Evolutionary conservation across 2,329 filamentous ascomycete species (phyloP), one percentile per base, ranked within the genome.

Genomic region (Keithomyces neogunnii): DNA sequence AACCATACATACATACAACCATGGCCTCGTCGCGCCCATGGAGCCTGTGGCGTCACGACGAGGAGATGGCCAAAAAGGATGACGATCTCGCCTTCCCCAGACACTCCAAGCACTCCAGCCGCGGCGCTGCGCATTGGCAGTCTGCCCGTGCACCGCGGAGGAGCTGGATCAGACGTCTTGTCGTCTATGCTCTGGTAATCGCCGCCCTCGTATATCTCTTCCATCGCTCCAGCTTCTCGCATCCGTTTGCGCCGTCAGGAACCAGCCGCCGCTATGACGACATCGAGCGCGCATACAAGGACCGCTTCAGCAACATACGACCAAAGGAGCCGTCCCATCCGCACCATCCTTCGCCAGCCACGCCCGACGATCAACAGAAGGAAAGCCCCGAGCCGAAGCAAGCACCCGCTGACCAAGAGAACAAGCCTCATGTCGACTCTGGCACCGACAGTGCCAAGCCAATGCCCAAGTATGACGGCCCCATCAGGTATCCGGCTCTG

Each of bases 401-500:
- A 19, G 4, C 19, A 5, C 4, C 26, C 9, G 40, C 10, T 30
- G 8, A 44, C 7, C 7, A 44, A 26, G 39, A 19, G 4, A 5
- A 42, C 39, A 42, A 42, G 39, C 19, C 19, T 19, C 19, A 19
- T 19, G 19, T 19, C 19, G 19, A 19, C 19, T 19, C 19, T 35
- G 26, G 5, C 3, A 13, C 19, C 32, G 31, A 26, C 38, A 11
- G 26, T 9, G 5, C 42, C 40, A 29, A 48, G 11, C 7, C 39
- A 3, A 33, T 2, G 19, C 33, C 52, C n/a, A 49, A 43, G 48
- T 92, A 85, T 65, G 80, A 84, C 55, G 90, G 88, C 1, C 79
- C 79, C 2, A 75, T 95, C 58, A 81, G 74, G 59, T 91, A 89
- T 62, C 79, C 78, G 58, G 67, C 79, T 9, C 76, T 96, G 42